Base-by-base conservation (phyloP, 805 yeast genomes). In the Priceomyces haplophilus region DNA sequence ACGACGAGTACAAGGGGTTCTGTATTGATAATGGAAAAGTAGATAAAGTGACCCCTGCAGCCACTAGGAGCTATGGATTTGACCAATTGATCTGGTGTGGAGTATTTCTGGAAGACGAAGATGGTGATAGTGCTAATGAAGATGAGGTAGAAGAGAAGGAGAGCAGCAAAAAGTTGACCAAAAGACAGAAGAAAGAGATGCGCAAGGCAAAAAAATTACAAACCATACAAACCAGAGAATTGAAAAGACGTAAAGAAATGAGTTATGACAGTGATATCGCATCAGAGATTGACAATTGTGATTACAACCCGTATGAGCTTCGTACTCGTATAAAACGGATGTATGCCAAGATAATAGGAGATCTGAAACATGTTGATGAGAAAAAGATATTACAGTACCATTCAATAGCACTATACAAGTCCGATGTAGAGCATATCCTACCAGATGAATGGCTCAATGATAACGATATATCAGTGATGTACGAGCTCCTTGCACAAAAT, bases 381-480 rank as follows among this genome's bases (percentile, higher is more conserved):
- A 51, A 54, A 30, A 65, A 65, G 46, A 50, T 76, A 2, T 56
- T 77, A 19, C 79, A 79, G 46, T 78, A 72, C 51, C 75, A 75
- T 41, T 83, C 82, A 47, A 72, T 81, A 7, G 73, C 84, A 0
- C 60, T 84, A 2, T 79, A 79, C 52, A 67, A 71, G 41, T 77
- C 76, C 17, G 93, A 86, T 54, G 48, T 83, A 7, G 67, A 64
- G 35, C 81, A 78, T 50, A 59, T 85, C 12, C 64, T 69, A 39
- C 80, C 82, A 15, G 85, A 77, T 27, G 83, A 83, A 54, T 85
- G 93, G 91, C 63, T 85, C 23, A 82, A 81, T 52, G 91, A 85
- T 54, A 82, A 82, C 52, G 79, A 83, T 50, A 73, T 85, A 30
- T 67, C 84, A 0, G 77, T 83, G 42, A 61, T 82, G 15, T 85